Conservation (phyloP, 768 basidiomycete species). For the Peribolospora kevripleyi region DNA sequence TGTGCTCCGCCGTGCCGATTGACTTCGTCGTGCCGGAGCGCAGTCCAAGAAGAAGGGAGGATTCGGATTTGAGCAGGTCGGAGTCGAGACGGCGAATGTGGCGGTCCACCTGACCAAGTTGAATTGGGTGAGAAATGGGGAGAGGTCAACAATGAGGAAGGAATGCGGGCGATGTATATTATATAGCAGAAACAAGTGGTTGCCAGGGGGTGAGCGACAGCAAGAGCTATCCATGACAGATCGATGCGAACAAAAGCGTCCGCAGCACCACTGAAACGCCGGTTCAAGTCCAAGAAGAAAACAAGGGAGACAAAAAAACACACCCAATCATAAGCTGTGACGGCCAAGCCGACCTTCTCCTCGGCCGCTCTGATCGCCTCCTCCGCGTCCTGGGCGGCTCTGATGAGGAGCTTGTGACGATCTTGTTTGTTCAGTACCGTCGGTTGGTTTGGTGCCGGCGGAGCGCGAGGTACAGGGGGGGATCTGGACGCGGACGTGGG, state of each 20-base stretch:
- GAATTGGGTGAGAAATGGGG: neutral
- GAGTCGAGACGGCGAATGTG: constrained; percentile 57
- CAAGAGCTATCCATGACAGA: too few relatives aligned
- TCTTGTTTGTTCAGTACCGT: neutral
- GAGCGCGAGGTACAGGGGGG: too few relatives aligned
- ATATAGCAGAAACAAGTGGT: too few relatives aligned
- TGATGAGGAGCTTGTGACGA: neutral
- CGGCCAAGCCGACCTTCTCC: constrained; percentile 54
- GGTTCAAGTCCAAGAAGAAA: neutral
- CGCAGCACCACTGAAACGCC: neutral
- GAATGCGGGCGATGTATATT: neutral
- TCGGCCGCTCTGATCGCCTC: constrained; percentile 18
- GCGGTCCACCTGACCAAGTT: constrained; percentile 36
- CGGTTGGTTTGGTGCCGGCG: too few relatives aligned
- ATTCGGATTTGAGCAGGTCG: constrained; percentile 39
- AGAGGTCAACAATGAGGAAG: neutral
- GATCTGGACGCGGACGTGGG: neutral
- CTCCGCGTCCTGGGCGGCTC: neutral
- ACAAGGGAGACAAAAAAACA: constrained; percentile 11
- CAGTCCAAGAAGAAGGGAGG: constrained; percentile 30
- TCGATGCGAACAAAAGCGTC: too few relatives aligned
- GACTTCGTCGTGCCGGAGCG: constrained; percentile 28
- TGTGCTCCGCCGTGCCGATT: constrained; percentile 1
- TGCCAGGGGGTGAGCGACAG: too few relatives aligned
- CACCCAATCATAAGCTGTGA: constrained; percentile 45